A percentile compares a stretch with the other conserved stretches of the same genome.
These are phyloP conservation scores for Boechera stricta DNA, from an alignment of 345 rosid genomes.

Conservation along the genomic window DNA sequence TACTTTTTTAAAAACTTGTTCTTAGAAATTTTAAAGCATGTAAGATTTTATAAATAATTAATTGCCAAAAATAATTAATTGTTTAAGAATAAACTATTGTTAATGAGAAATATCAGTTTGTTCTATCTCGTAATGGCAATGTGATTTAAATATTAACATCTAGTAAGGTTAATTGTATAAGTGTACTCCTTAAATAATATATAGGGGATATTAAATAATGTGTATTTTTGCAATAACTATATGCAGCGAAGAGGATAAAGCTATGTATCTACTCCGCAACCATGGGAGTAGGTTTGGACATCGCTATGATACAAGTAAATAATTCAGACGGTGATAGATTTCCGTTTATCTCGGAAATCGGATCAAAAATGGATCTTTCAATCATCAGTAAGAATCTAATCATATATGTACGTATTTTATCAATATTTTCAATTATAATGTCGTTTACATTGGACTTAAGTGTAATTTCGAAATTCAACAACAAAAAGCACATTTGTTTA, in stretches of 20 bases:
- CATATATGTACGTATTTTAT: background rate
- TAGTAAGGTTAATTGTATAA: no score
- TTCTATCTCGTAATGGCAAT: no score
- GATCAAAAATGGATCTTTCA: constrained; percentile 65
- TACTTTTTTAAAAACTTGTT: no score
- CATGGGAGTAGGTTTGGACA: constrained; percentile 51
- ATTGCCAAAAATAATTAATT: no score
- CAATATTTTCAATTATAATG: background rate
- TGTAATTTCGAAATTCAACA: background rate
- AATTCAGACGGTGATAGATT: constrained; percentile 69
- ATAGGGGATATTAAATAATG: no score
- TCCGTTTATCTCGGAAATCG: constrained; percentile 59
- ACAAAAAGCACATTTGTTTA: background rate
- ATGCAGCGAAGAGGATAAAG: constrained; percentile 66
- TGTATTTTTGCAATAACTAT: constrained; percentile 58
- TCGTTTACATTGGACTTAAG: background rate
- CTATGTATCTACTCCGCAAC: constrained; percentile 53
- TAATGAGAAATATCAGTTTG: no score
- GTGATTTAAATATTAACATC: no score
- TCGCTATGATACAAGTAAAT: constrained; percentile 73
- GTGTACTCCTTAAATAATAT: no score
- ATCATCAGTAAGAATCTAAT: constrained; percentile 64
- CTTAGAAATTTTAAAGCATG: no score
- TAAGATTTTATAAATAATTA: no score
- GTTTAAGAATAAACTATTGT: no score